phyloP scores from a whole-genome alignment of 1,139 yeast genomes.

The Yamadazyma atlantica region DNA sequence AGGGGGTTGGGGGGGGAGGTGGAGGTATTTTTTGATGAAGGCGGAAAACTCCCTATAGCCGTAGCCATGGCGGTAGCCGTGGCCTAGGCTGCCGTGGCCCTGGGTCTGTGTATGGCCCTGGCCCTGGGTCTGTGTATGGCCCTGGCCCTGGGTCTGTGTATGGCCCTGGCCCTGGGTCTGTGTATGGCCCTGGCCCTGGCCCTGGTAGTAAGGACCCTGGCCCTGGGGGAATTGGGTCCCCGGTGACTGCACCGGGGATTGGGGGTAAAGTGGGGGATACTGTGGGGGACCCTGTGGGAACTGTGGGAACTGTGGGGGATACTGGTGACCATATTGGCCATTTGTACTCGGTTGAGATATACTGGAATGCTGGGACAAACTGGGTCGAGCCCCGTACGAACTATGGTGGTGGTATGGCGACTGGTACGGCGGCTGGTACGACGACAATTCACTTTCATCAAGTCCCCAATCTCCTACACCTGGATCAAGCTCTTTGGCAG shows the following conservation, averaged over 20 bases:
- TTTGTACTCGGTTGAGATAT: not conserved
- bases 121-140: too few relatives aligned
- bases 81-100: too few relatives aligned
- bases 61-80: conserved; percentile 10
- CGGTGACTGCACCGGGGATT: too few relatives aligned
- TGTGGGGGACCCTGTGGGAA: not conserved
- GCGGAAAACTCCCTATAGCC: conserved; percentile 26
- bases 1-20: conserved; percentile 19
- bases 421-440: too few relatives aligned
- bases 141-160: too few relatives aligned
- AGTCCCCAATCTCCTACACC: conserved; percentile 31
- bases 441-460: conserved; percentile 29
- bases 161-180: conserved; percentile 5
- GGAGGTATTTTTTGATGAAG: conserved; percentile 30
- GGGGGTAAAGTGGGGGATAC: too few relatives aligned
- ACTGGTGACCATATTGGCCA: too few relatives aligned
- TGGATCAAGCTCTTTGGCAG: not conserved
- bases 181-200: not conserved
- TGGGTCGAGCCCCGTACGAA: too few relatives aligned
- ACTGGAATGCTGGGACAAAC: conserved; percentile 1
- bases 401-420: too few relatives aligned
- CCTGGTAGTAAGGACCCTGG: not conserved
- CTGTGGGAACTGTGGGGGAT: conserved; percentile 5
- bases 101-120: too few relatives aligned
- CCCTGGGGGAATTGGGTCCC: not conserved